Conservation (phyloP, 1,284 basidiomycete species). For the Tylopilus sp. region DNA sequence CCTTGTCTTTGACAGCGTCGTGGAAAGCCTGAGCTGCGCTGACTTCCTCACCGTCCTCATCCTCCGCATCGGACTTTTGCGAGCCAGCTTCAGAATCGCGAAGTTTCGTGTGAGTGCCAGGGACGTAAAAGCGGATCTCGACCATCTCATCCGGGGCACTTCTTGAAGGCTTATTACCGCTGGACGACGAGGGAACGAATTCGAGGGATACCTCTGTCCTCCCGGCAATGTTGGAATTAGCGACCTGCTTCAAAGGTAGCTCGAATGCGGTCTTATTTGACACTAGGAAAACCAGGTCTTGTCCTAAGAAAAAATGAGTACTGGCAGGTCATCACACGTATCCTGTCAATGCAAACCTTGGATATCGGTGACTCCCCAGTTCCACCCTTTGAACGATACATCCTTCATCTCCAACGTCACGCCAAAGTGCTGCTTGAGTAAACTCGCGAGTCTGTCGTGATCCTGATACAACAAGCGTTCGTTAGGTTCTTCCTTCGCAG, state of each 20-base stretch:
- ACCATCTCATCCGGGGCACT: constrained; percentile 81
- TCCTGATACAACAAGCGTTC: constrained; percentile 49
- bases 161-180: constrained; percentile 47
- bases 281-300: constrained; percentile 88
- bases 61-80: constrained; percentile 66
- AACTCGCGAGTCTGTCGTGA: constrained; percentile 69
- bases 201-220: constrained; percentile 98
- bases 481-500: constrained; percentile 3
- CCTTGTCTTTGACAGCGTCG: constrained; percentile 94
- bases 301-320: constrained; percentile 47
- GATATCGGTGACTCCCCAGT: constrained; percentile 96
- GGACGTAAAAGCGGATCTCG: constrained; percentile 96
- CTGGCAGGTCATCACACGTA: not conserved
- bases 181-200: constrained; percentile 59
- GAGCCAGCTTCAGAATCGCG: constrained; percentile 77
- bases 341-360: constrained; percentile 57
- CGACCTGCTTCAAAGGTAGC: constrained; percentile 82
- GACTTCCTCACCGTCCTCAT: constrained; percentile 70
- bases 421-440: constrained; percentile 86
- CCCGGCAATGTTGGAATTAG: constrained; percentile 97
- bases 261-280: constrained; percentile 92
- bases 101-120: constrained; percentile 71
- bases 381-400: constrained; percentile 92
- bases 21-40: constrained; percentile 96
- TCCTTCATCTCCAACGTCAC: constrained; percentile 86